Evolutionary conservation across 2,329 filamentous ascomycete genomes (phyloP).

Genomic region (Fusarium austroafricanum): DNA sequence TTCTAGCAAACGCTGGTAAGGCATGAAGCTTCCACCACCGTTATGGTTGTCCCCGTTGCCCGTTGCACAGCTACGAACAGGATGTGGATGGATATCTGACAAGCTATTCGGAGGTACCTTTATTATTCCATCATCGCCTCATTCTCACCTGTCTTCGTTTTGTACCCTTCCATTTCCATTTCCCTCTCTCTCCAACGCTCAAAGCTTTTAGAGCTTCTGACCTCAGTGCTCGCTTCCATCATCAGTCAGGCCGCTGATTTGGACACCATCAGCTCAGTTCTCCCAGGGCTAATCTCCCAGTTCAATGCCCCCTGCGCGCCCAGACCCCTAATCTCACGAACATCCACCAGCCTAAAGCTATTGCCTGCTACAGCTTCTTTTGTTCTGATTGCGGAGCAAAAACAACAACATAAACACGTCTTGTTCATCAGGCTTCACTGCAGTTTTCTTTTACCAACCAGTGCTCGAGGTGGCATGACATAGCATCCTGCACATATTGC

Average conservation of each 20-base stretch:
- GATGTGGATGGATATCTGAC: conserved; percentile 23
- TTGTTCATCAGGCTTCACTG: conserved; percentile 16
- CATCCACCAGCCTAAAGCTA: conserved; percentile 33
- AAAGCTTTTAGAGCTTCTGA: conserved; percentile 9
- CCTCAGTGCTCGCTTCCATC: conserved; percentile 3
- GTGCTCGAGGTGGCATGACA: conserved; percentile 1
- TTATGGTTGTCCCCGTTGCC: conserved; percentile 43
- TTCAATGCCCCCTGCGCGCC: conserved; percentile 40
- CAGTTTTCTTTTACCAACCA: not conserved
- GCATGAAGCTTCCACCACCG: conserved; percentile 37
- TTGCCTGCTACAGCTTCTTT: conserved; percentile 25
- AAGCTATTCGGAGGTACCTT: conserved; percentile 33
- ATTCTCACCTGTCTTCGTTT: conserved; percentile 17
- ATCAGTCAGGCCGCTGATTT: conserved; percentile 15
- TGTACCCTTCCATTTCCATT: conserved; percentile 12
- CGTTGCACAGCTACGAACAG: conserved; percentile 46
- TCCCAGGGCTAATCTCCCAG: conserved; percentile 43
- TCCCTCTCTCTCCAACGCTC: not conserved
- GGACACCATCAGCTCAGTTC: conserved; percentile 30
- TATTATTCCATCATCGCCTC: conserved; percentile 40
- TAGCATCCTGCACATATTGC: conserved; percentile 16
- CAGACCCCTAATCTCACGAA: conserved; percentile 46
- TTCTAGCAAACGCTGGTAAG: conserved; percentile 20
- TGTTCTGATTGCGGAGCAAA: conserved; percentile 27
- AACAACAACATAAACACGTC: conserved; percentile 36